Evolutionary conservation across 2,329 filamentous ascomycete genomes (phyloP).

Genomic region (Xylaria sp.): DNA sequence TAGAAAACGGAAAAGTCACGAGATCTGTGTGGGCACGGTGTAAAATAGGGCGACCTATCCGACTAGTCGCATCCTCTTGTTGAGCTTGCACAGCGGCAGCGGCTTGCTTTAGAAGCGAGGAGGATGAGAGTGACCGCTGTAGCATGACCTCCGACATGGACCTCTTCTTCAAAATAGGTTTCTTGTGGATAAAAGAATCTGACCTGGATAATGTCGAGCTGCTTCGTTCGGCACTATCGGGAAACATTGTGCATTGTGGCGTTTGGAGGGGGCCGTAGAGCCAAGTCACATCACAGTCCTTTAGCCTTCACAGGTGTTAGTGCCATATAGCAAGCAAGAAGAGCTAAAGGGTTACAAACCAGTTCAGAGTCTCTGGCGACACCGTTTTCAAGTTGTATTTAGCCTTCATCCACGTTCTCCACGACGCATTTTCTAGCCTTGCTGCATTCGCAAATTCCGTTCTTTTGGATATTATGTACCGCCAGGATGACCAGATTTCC

Average conservation of each 20-base stretch:
- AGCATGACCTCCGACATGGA: constrained; percentile 97
- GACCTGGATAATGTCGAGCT: constrained; percentile 62
- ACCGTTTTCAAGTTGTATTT: constrained; percentile 89
- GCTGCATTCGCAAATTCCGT: constrained; percentile 83
- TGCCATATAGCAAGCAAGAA: not conserved
- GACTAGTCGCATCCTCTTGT: constrained; percentile 65
- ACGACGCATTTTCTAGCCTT: constrained; percentile 92
- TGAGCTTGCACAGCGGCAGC: constrained; percentile 87
- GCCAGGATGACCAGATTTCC: constrained; percentile 98
- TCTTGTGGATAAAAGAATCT: constrained; percentile 78
- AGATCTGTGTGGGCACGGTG: constrained; percentile 76
- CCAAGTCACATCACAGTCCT: constrained; percentile 98
- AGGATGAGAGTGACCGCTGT: constrained; percentile 86
- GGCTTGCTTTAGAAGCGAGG: constrained; percentile 89
- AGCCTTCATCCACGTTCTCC: constrained; percentile 95
- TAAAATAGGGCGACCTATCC: constrained; percentile 64
- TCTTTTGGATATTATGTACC: constrained; percentile 85
- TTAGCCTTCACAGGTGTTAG: constrained; percentile 71
- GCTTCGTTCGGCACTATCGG: constrained; percentile 54
- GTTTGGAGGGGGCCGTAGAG: constrained; percentile 92
- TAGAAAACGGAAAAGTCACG: constrained; percentile 71
- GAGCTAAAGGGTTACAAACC: constrained; percentile 66
- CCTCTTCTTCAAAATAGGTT: constrained; percentile 95
- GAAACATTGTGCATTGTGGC: constrained; percentile 66
- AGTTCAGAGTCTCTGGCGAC: constrained; percentile 91